Evolutionary conservation across 2,329 filamentous ascomycete genomes (phyloP).

Genomic region (Teratosphaeriaceae sp.): DNA sequence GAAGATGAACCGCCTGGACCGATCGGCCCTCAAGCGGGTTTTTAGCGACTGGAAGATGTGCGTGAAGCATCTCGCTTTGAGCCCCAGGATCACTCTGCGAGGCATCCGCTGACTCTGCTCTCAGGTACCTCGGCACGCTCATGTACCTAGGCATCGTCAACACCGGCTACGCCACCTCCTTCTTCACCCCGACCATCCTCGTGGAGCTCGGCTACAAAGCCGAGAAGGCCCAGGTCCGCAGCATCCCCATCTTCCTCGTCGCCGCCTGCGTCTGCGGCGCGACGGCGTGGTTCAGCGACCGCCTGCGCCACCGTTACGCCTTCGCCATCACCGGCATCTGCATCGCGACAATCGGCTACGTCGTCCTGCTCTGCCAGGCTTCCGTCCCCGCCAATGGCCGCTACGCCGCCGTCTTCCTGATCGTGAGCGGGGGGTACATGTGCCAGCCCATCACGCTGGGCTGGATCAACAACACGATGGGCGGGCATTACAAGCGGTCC

Average conservation of each 20-base stretch:
- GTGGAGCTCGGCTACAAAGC: conserved; percentile 41
- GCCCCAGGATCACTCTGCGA: no score
- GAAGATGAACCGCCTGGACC: conserved; percentile 49
- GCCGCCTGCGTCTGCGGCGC: conserved; percentile 51
- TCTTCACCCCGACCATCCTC: conserved; percentile 56
- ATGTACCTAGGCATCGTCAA: conserved; percentile 35
- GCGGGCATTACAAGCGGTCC: conserved; percentile 52
- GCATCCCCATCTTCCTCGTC: conserved; percentile 31
- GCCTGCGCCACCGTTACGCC: conserved; percentile 44
- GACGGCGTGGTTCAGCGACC: conserved; percentile 50
- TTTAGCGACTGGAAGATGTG: conserved; percentile 42
- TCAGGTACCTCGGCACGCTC: conserved; percentile 34
- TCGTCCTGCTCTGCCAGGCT: conserved; percentile 46
- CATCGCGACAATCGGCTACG: conserved; percentile 49
- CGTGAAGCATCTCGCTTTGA: no score
- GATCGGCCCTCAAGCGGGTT: conserved; percentile 41
- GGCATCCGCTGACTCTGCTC: no score
- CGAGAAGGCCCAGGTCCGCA: conserved; percentile 39
- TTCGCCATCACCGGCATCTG: conserved; percentile 48
- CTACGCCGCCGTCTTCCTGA: conserved; percentile 51
- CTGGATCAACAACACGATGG: conserved; percentile 53
- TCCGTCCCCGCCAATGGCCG: conserved; percentile 42
- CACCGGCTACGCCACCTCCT: conserved; percentile 39
- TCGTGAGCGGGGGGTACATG: conserved; percentile 49
- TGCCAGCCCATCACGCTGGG: conserved; percentile 49